Conservation (phyloP, 106 monocot species). For the Amphibolis antarctica region DNA sequence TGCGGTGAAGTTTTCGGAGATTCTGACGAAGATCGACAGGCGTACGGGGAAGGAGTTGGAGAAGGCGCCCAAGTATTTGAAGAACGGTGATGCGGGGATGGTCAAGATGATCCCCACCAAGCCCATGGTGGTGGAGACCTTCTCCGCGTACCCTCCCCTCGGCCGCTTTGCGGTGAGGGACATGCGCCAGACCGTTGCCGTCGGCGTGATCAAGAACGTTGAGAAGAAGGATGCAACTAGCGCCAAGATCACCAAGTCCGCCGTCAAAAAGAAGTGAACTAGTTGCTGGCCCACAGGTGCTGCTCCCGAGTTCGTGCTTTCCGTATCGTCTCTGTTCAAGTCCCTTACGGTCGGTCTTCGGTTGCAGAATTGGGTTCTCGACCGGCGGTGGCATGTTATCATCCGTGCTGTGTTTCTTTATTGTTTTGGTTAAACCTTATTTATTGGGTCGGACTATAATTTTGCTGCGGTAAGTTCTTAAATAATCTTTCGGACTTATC, state of each 20-base stretch:
- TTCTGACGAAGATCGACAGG: constrained; percentile 19
- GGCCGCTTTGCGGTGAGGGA: constrained; percentile 20
- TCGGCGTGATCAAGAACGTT: constrained; percentile 21
- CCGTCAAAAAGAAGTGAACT: constrained; percentile 18
- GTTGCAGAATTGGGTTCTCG: too few species aligned
- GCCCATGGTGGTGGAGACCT: constrained; percentile 24
- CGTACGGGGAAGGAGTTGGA: constrained; percentile 20
- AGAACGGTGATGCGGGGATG: constrained; percentile 17
- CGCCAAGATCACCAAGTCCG: constrained; percentile 24
- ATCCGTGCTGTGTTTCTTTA: too few species aligned
- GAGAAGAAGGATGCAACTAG: constrained; percentile 19
- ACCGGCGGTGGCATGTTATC: too few species aligned
- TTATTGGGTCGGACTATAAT: too few species aligned
- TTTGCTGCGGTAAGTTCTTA: too few species aligned
- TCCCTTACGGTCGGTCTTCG: too few species aligned
- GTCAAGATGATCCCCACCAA: constrained; percentile 25
- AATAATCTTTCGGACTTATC: too few species aligned
- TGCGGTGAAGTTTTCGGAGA: constrained; percentile 21
- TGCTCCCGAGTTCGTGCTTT: too few species aligned
- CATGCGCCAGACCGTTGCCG: constrained; percentile 21
- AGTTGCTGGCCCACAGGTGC: too few species aligned
- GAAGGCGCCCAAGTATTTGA: constrained; percentile 23
- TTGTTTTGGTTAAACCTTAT: too few species aligned
- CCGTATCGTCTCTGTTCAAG: too few species aligned
- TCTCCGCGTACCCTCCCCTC: constrained; percentile 17